These are phyloP conservation scores for Alternaria postmessia DNA, from an alignment of 2,329 filamentous ascomycete species.

Conservation along the genomic window DNA sequence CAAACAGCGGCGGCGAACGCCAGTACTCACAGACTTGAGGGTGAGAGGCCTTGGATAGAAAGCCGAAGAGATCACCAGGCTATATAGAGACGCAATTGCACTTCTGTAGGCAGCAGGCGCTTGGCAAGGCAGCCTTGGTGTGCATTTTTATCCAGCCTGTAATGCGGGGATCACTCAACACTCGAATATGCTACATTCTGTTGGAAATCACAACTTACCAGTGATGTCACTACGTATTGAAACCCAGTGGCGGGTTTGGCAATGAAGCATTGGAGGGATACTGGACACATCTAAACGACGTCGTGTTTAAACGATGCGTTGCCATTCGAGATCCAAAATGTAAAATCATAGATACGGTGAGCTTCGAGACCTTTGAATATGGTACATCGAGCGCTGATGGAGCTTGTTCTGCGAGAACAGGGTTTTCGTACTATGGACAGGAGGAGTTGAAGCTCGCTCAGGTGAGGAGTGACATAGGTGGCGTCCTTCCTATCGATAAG, in stretches of 20 bases:
- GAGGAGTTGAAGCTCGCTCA: not conserved
- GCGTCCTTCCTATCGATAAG: conserved; percentile 1
- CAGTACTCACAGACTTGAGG: not conserved
- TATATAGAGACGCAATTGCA: conserved; percentile 2
- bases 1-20: not conserved
- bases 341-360: not conserved
- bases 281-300: not conserved
- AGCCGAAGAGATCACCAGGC: not conserved
- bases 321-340: not conserved
- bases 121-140: not conserved
- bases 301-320: not conserved
- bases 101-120: conserved; percentile 7
- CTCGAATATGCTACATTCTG: too few relatives aligned
- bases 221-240: not conserved
- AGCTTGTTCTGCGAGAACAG: not conserved
- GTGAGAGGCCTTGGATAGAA: not conserved
- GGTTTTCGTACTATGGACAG: not conserved
- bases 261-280: not conserved
- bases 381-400: not conserved
- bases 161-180: not conserved
- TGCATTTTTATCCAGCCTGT: not conserved
- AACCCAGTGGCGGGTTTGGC: not conserved
- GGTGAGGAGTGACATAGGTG: not conserved
- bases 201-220: not conserved
- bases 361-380: not conserved